Conservation (phyloP, 225 moss, liverwort and hornwort species). For the Pseudoscleropodium purum region DNA sequence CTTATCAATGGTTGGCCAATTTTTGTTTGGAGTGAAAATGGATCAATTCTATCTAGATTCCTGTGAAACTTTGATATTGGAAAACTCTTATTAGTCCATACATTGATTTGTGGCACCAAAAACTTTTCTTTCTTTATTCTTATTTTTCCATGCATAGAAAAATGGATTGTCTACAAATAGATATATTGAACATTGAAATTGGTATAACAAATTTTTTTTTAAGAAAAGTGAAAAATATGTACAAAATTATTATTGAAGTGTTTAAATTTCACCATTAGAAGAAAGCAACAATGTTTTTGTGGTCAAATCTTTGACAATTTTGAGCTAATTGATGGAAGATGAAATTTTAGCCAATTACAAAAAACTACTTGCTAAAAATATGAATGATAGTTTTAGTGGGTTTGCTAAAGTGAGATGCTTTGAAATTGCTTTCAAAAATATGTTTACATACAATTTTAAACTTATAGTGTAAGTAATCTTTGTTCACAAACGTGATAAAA, state of each 20-base stretch:
- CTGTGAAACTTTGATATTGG: not conserved
- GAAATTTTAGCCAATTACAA: not conserved
- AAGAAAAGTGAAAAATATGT: not conserved
- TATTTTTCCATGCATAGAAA: not conserved
- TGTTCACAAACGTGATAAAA: not conserved
- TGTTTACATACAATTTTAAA: not conserved
- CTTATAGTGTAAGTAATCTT: too few species aligned
- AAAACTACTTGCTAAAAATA: not conserved
- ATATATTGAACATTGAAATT: not conserved
- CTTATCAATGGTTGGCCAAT: not conserved
- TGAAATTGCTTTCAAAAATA: not conserved
- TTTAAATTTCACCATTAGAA: not conserved
- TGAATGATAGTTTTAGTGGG: not conserved
- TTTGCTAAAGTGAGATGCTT: not conserved
- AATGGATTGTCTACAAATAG: not conserved
- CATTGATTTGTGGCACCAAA: fast-evolving
- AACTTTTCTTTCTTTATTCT: not conserved
- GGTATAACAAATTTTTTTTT: fast-evolving
- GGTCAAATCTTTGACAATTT: not conserved
- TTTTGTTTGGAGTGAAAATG: not conserved
- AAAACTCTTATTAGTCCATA: not conserved
- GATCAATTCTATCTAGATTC: not conserved
- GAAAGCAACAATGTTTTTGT: not conserved
- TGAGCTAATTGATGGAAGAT: not conserved
- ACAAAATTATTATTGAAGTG: not conserved